Evolutionary conservation across 2,329 filamentous ascomycete species (phyloP), one percentile per base, ranked within the genome.

Genomic region (Ophiostoma australiae): DNA sequence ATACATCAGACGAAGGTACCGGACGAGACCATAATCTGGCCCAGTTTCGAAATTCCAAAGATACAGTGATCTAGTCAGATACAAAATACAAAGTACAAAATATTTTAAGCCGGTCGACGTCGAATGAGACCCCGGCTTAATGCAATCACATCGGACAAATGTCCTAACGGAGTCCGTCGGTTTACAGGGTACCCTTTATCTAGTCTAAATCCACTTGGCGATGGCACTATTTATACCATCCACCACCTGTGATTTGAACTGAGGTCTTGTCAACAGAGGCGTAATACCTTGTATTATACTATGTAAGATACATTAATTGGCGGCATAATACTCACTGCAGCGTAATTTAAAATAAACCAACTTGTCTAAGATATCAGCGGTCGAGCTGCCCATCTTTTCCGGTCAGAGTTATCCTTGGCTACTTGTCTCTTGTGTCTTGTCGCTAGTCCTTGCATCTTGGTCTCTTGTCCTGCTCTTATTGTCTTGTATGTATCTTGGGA

Each of bases 141-240:
- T 58, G n/a, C 52, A 27, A 58, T 65, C 31, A 65, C 61, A 37
- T 31, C 52, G 52, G n/a, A 27, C 23, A 58, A 55, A 58, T 13
- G 52, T 15, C 52, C 52, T 58, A 31, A 27, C 52, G 52, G 52
- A 58, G 52, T 58, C 52, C 52, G 52, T 58, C 52, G 52, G 52
- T 58, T 58, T 58, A 58, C 39, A 41, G 10, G 15, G 39, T 13
- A 41, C 52, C 31, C 52, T 27, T 58, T 15, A 58, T 27, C 23
- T 15, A 11, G 52, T 58, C 17, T 58, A 31, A 58, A 27, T 58
- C 23, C 23, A 58, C 52, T 58, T 58, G 52, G 52, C 52, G 52
- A 58, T 11, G 48, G n/a, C 15, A 31, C 52, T 58, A 13, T 15
- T 27, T 15, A 11, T 55, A 1, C 52, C 52, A 58, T 58, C 11